phyloP scores from a whole-genome alignment of 2,329 filamentous ascomycete genomes.

The Akanthomyces uredinophilus region DNA sequence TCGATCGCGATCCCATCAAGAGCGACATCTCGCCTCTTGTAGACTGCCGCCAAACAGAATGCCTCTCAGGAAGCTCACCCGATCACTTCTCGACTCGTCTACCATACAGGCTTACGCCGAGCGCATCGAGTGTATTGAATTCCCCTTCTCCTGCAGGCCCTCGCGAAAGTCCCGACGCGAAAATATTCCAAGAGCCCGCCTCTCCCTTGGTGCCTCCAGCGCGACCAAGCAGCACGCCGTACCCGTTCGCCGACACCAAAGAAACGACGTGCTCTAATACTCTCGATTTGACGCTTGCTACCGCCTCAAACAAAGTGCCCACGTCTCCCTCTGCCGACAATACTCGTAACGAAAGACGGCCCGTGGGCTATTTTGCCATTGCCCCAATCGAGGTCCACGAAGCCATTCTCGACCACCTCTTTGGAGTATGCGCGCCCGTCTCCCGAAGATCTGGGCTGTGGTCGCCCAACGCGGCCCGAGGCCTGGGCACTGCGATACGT shows the following conservation, averaged over 20 bases:
- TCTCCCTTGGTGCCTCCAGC: constrained; percentile 28
- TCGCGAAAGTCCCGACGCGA: constrained; percentile 3
- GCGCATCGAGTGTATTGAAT: background rate
- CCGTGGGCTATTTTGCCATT: constrained; percentile 38
- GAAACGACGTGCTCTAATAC: constrained; percentile 17
- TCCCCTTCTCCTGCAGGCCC: background rate
- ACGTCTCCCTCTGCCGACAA: background rate
- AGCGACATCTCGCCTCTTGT: background rate
- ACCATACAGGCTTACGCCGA: background rate
- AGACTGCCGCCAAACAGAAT: background rate
- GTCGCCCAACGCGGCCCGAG: constrained; percentile 48
- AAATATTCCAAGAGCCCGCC: background rate
- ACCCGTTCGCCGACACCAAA: constrained; percentile 46
- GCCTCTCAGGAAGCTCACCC: background rate
- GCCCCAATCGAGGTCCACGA: constrained; percentile 69
- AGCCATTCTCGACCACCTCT: constrained; percentile 64
- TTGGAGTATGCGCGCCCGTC: constrained; percentile 55
- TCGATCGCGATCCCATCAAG: background rate
- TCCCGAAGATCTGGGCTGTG: constrained; percentile 54
- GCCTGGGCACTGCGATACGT: constrained; percentile 60
- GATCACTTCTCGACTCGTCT: background rate
- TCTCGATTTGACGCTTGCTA: constrained; percentile 30
- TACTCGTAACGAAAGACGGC: constrained; percentile 9
- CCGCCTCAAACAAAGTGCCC: constrained; percentile 13
- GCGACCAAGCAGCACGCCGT: constrained; percentile 56